A percentile compares a stretch with the other conserved stretches of the same genome.
These are phyloP conservation scores for Botryotinia narcissicola DNA, from an alignment of 2,329 filamentous ascomycete species.

Conservation along the genomic window DNA sequence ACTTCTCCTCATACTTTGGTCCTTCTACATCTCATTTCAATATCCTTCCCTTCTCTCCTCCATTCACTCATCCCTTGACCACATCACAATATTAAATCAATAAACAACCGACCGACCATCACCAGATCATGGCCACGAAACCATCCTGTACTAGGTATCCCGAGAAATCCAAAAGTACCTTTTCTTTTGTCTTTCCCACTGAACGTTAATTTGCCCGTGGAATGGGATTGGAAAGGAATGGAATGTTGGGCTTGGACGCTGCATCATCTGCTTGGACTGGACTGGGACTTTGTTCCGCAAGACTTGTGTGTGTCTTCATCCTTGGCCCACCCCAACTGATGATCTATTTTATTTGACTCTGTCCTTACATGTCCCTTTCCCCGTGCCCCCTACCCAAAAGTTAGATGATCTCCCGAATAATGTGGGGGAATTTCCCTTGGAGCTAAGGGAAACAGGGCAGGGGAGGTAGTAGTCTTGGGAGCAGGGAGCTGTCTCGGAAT, in stretches of 20 bases:
- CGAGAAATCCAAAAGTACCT: too few relatives aligned
- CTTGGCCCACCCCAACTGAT: background rate
- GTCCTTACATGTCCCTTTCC: too few relatives aligned
- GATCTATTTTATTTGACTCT: background rate
- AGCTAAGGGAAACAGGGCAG: background rate
- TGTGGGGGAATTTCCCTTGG: conserved; percentile 7
- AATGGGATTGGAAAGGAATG: background rate
- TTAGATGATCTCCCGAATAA: conserved; percentile 14
- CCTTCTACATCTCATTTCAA: too few relatives aligned
- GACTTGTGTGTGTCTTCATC: too few relatives aligned
- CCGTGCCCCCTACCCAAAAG: background rate
- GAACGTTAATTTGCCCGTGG: background rate
- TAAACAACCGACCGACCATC: background rate
- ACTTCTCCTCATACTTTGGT: too few relatives aligned
- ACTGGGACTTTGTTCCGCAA: too few relatives aligned
- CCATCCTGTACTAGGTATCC: background rate
- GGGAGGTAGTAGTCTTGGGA: too few relatives aligned
- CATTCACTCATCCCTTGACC: too few relatives aligned
- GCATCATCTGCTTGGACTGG: too few relatives aligned
- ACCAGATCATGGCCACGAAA: background rate
- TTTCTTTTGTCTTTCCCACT: background rate
- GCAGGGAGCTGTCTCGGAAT: too few relatives aligned
- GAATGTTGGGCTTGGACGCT: background rate
- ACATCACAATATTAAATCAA: background rate
- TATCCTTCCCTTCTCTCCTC: too few relatives aligned